Evolutionary conservation across 257 asterid genomes (phyloP), one percentile per base, ranked within the genome.

Genomic region (Penstemon barbatus): DNA sequence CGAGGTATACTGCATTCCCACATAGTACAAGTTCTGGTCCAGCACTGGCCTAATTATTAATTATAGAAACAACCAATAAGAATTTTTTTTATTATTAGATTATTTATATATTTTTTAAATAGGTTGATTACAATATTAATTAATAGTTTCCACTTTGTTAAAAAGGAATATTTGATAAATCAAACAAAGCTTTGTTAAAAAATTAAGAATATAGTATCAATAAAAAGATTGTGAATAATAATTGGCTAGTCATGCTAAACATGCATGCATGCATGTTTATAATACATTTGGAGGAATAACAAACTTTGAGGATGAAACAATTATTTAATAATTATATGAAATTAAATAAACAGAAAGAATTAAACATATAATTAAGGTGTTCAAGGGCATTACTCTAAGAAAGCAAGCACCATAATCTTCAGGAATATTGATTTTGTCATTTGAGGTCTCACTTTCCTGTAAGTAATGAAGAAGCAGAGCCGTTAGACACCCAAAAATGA

Each of bases 381-480:
- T 42, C 6, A 61, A 48, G 72, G 54, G 52, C 73, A 67, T 74
- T 92, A 90, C 98, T 92, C 98, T 48, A 90, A 71, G 71, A 90
- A 86, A 65, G 87, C 98, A 56, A 90, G 96, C 64, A 78, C 78
- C 68, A 77, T 15, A 57, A 89, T 82, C 81, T 92, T 92, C 66
- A 86, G 25, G 58, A 86, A 83, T 11, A 80, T 50, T 6, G 89
- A 81, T 55, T 72, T 62, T 10, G 97, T 92, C 86, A 92, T 74
- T 57, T 80, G 86, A 7, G 97, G 97, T 87, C 97, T 83, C 59
- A 53, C 74, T 81, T 90, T 90, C 96, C 98, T 90, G 97, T 46
- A 60, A 65, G 79, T 61, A 4, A 61, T 36, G 59, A 18, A 11
- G 45, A 1, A 42, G 50, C 4, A 63, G 33, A 13, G 13, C 4